Evolutionary conservation across 2,329 filamentous ascomycete species (phyloP).

Genomic region (Hymenoscyphus linearis): DNA sequence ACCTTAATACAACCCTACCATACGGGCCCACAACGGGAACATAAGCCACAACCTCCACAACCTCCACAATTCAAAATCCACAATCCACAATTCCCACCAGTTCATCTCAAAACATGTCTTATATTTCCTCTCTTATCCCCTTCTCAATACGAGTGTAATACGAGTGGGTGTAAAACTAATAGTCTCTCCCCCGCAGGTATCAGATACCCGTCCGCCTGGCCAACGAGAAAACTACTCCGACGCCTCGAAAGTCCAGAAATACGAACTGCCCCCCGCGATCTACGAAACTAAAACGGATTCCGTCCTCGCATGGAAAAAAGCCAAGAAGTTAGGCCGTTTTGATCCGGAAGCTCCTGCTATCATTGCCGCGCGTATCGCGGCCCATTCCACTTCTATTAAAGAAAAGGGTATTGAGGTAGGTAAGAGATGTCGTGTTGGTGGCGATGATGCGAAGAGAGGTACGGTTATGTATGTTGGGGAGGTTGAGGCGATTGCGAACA

Average conservation of each 20-base stretch:
- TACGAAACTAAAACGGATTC: slow-evolving; percentile 85
- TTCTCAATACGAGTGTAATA: background rate
- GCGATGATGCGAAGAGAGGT: slow-evolving; percentile 65
- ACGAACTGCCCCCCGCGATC: slow-evolving; percentile 76
- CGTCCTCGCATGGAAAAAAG: slow-evolving; percentile 91
- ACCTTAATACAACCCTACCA: background rate
- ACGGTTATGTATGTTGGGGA: slow-evolving; percentile 65
- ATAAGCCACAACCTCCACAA: too few relatives aligned
- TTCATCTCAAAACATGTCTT: background rate
- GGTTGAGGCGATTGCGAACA: slow-evolving; percentile 64
- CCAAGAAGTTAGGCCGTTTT: slow-evolving; percentile 93
- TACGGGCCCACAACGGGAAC: background rate
- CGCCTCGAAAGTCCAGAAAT: slow-evolving; percentile 78
- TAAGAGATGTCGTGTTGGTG: slow-evolving; percentile 59
- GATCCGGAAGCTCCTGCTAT: slow-evolving; percentile 75
- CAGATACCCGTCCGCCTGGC: slow-evolving; percentile 71
- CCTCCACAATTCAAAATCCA: too few relatives aligned
- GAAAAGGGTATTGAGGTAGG: slow-evolving; percentile 61
- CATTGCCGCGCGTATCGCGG: slow-evolving; percentile 66
- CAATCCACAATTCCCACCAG: background rate
- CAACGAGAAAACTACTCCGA: slow-evolving; percentile 78
- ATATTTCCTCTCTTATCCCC: background rate
- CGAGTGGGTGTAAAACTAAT: slow-evolving; percentile 18
- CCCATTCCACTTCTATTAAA: slow-evolving; percentile 64
- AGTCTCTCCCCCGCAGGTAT: slow-evolving; percentile 50